Evolutionary conservation across 2,329 filamentous ascomycete genomes (phyloP).

Genomic region (Fusarium xyrophilum): DNA sequence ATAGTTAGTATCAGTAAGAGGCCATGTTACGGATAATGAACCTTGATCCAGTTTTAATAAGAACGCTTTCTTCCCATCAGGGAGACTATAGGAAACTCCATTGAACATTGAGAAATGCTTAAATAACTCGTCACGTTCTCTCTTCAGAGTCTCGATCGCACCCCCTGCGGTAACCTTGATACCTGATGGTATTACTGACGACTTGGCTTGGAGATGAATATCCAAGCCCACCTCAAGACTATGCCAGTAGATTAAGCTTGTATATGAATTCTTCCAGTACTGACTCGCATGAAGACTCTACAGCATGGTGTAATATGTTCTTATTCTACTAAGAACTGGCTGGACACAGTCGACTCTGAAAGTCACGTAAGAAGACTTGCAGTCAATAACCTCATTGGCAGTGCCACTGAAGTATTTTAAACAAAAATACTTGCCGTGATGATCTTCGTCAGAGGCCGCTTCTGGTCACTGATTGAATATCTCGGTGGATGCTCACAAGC

Average conservation of each 20-base stretch:
- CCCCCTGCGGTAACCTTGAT: not conserved
- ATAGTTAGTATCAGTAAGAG: not conserved
- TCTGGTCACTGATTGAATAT: not conserved
- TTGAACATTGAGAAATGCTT: not conserved
- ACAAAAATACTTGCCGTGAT: constrained; percentile 44
- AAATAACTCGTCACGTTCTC: not conserved
- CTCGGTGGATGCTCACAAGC: constrained; percentile 20
- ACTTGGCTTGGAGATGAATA: not conserved
- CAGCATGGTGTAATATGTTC: constrained; percentile 45
- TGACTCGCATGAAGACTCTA: not conserved
- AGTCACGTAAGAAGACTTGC: constrained; percentile 36
- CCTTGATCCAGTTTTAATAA: not conserved
- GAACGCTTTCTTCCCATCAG: not conserved
- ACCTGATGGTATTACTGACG: not conserved
- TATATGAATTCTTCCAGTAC: not conserved
- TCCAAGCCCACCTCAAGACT: constrained; percentile 36
- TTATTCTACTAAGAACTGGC: constrained; percentile 45
- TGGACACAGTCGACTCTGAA: constrained; percentile 47
- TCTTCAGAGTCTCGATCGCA: not conserved
- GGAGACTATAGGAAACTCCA: not conserved
- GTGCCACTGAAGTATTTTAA: constrained; percentile 43
- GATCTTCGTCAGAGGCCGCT: constrained; percentile 23
- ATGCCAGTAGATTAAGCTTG: constrained; percentile 23
- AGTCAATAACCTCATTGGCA: constrained; percentile 40
- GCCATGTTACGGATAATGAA: not conserved